A percentile compares a stretch with the other conserved stretches of the same genome.
Conservation (phyloP, 1,139 yeast genomes). For the Zygotorulaspora mrakii region DNA sequence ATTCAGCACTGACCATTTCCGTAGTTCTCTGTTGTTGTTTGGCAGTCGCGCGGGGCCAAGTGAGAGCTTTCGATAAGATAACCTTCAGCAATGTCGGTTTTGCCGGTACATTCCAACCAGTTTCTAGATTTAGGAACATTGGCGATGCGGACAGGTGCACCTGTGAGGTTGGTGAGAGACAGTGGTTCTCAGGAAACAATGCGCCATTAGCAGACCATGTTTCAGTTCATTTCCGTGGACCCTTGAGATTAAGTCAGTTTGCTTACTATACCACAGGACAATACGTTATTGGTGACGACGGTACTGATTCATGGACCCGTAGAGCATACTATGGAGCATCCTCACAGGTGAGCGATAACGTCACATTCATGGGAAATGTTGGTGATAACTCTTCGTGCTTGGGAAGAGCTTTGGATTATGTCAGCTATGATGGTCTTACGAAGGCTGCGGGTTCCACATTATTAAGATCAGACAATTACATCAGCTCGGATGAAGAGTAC, state of each 20-base stretch:
- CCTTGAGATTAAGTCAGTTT: slow-evolving; percentile 57
- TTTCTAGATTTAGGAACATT: slow-evolving; percentile 49
- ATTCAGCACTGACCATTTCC: neutral
- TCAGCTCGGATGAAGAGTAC: slow-evolving; percentile 56
- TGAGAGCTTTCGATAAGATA: slow-evolving; percentile 39
- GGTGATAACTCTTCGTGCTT: slow-evolving; percentile 54
- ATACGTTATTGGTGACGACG: slow-evolving; percentile 31
- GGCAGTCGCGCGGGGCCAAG: slow-evolving; percentile 12
- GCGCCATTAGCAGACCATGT: slow-evolving; percentile 67
- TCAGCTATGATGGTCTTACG: slow-evolving; percentile 43
- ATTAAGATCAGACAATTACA: slow-evolving; percentile 46
- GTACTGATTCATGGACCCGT: slow-evolving; percentile 45
- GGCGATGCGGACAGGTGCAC: slow-evolving; percentile 47
- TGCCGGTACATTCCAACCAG: slow-evolving; percentile 59
- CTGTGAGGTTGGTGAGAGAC: slow-evolving; percentile 42
- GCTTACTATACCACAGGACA: slow-evolving; percentile 52
- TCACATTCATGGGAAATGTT: slow-evolving; percentile 58
- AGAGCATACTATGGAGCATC: slow-evolving; percentile 44
- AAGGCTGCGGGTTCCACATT: slow-evolving; percentile 47
- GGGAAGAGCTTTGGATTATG: slow-evolving; percentile 60
- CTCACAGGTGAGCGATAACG: slow-evolving; percentile 47
- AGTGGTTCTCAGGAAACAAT: slow-evolving; percentile 55
- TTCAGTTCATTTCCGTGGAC: slow-evolving; percentile 82
- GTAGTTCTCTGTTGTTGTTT: slow-evolving; percentile 2
- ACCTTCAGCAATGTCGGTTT: slow-evolving; percentile 62